A percentile compares a stretch with the other conserved stretches of the same genome.
phyloP scores from a whole-genome alignment of 2,329 filamentous ascomycete species.

The Chaetomium olivaceum region DNA sequence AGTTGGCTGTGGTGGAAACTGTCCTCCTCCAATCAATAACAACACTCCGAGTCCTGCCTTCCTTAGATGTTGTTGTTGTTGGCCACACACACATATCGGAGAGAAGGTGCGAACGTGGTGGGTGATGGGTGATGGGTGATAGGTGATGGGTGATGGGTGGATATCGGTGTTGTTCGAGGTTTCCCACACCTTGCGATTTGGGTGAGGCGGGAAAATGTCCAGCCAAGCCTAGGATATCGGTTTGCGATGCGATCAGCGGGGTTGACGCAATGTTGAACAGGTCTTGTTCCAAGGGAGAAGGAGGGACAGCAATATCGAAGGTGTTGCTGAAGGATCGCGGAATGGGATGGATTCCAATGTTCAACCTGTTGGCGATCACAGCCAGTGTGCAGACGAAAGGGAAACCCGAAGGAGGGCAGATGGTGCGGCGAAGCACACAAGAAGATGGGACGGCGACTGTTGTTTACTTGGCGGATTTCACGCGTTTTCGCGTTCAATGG shows the following conservation, averaged over 20 bases:
- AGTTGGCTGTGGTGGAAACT: constrained; percentile 5
- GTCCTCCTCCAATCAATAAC: constrained; percentile 11
- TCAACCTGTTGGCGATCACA: constrained; percentile 15
- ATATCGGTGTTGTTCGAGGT: constrained; percentile 1
- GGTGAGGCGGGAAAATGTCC: constrained; percentile 20
- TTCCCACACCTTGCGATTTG: constrained; percentile 11
- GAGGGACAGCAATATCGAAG: constrained; percentile 13
- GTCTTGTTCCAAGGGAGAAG: constrained; percentile 4
- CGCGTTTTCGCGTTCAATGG: constrained; percentile 32
- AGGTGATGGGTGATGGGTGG: constrained; percentile 1
- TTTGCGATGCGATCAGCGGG: constrained; percentile 30
- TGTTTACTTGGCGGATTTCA: constrained; percentile 31
- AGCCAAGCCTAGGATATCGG: constrained; percentile 21
- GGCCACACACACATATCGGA: constrained; percentile 24
- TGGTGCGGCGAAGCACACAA: constrained; percentile 25
- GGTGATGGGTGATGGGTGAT: too few species aligned
- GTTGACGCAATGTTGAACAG: constrained; percentile 26
- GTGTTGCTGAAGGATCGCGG: constrained; percentile 5
- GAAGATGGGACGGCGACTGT: constrained; percentile 27
- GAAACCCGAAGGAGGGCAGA: constrained; percentile 21
- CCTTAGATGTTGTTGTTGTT: constrained; percentile 16
- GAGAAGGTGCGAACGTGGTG: constrained; percentile 14
- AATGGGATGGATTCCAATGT: constrained; percentile 1
- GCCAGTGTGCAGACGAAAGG: constrained; percentile 15
- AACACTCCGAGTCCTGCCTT: constrained; percentile 17